Percentiles rank a stretch among this genome's conserved stretches.
These are phyloP conservation scores for Selaginella tamariscina DNA, from an alignment of 75 land plant species.

Conservation along the genomic window DNA sequence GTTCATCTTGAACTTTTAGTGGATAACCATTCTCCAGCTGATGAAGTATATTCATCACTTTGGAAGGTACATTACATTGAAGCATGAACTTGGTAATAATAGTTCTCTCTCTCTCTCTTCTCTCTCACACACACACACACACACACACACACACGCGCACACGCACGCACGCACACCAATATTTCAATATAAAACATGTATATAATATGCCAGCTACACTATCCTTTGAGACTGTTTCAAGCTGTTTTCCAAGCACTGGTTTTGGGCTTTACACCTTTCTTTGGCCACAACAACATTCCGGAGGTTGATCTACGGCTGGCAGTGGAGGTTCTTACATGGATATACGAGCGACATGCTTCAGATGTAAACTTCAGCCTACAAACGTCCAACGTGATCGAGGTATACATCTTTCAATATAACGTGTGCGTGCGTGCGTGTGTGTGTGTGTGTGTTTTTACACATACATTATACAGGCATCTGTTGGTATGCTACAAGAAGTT, in stretches of 20 bases:
- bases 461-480: conserved; percentile 26
- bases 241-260: conserved; percentile 41
- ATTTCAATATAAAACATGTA: too few species aligned
- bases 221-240: conserved; percentile 35
- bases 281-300: conserved; percentile 36
- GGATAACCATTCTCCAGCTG: conserved; percentile 21
- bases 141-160: too few species aligned
- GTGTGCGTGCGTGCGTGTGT: too few species aligned
- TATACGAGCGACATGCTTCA: conserved; percentile 34
- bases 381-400: conserved; percentile 38
- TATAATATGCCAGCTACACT: conserved; percentile 21
- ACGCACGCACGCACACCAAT: too few species aligned
- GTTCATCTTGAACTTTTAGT: conserved; percentile 41
- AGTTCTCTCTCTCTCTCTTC: too few species aligned
- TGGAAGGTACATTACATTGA: conserved; percentile 27
- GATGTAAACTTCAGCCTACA: conserved; percentile 22
- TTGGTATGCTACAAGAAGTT: conserved; percentile 40
- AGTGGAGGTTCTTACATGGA: conserved; percentile 34
- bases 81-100: too few species aligned
- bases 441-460: not conserved
- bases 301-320: conserved; percentile 36
- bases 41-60: conserved; percentile 13
- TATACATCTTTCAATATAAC: too few species aligned
- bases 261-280: conserved; percentile 38
- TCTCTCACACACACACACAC: too few species aligned